Evolutionary conservation across 805 yeast species (phyloP).

Genomic region (Barnettozyma siamensis): DNA sequence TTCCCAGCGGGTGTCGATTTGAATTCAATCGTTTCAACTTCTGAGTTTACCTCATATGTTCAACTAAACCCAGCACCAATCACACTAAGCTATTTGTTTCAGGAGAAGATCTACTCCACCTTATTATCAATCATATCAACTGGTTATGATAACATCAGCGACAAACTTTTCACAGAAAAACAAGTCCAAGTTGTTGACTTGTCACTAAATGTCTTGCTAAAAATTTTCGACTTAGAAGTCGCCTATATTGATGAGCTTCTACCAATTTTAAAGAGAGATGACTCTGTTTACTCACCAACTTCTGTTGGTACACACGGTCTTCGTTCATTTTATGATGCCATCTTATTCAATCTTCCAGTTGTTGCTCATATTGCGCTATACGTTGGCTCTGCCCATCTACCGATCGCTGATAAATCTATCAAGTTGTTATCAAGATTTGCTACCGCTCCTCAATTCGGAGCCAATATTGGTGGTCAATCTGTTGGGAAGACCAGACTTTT

Average conservation of each 20-base stretch:
- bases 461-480: conserved; percentile 29
- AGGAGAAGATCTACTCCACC: conserved; percentile 47
- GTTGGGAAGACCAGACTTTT: conserved; percentile 55
- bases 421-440: conserved; percentile 48
- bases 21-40: conserved; percentile 40
- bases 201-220: conserved; percentile 40
- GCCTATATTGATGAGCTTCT: conserved; percentile 51
- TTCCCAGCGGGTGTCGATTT: conserved; percentile 47
- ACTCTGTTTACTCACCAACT: conserved; percentile 26
- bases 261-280: conserved; percentile 41
- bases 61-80: conserved; percentile 69
- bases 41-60: conserved; percentile 43
- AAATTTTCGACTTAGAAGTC: conserved; percentile 48
- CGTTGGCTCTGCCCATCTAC: conserved; percentile 49
- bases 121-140: conserved; percentile 51
- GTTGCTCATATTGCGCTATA: conserved; percentile 73
- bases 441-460: conserved; percentile 40
- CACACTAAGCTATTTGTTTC: conserved; percentile 55
- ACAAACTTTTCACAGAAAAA: conserved; percentile 29
- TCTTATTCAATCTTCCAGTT: conserved; percentile 63
- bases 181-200: conserved; percentile 33
- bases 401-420: conserved; percentile 50
- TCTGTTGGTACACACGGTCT: conserved; percentile 52
- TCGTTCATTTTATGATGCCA: conserved; percentile 62
- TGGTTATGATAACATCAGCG: conserved; percentile 54